Percentiles rank a stretch among this genome's conserved stretches.
Evolutionary conservation across 2,329 filamentous ascomycete species (phyloP).

Genomic region (Colletotrichum lupini): DNA sequence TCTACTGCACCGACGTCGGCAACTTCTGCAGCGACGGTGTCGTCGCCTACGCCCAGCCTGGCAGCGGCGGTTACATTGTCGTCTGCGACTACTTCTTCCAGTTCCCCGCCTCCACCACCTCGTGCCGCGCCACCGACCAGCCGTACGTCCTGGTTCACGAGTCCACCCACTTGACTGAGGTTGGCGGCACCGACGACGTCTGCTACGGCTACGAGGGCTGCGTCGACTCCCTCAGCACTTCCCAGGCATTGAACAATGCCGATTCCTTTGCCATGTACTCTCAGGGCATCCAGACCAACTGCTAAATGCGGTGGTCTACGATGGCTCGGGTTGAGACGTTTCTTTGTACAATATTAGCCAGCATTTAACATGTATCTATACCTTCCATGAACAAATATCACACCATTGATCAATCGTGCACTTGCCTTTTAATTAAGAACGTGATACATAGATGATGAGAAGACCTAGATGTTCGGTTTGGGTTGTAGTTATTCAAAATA

Average conservation of each 20-base stretch:
- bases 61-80: constrained; percentile 62
- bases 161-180: constrained; percentile 69
- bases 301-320: neutral
- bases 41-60: too few relatives aligned
- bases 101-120: constrained; percentile 58
- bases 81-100: constrained; percentile 71
- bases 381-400: too few relatives aligned
- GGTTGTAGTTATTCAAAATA: too few relatives aligned
- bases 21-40: constrained; percentile 52
- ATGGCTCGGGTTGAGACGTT: too few relatives aligned
- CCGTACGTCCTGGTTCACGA: constrained; percentile 75
- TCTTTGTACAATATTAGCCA: too few relatives aligned
- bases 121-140: constrained; percentile 65
- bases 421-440: too few relatives aligned
- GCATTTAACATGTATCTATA: too few relatives aligned
- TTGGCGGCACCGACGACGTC: constrained; percentile 60
- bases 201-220: constrained; percentile 7
- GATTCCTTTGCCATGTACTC: constrained; percentile 36
- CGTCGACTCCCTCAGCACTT: neutral
- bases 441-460: too few relatives aligned
- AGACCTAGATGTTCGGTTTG: too few relatives aligned
- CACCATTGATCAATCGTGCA: too few relatives aligned
- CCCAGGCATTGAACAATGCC: constrained; percentile 34
- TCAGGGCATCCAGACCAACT: constrained; percentile 17
- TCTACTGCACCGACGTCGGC: constrained; percentile 63